Evolutionary conservation across 352 stramenopile species (phyloP), one percentile per base, ranked within the genome.

Genomic region (Thalassiosira ordinaria): DNA sequence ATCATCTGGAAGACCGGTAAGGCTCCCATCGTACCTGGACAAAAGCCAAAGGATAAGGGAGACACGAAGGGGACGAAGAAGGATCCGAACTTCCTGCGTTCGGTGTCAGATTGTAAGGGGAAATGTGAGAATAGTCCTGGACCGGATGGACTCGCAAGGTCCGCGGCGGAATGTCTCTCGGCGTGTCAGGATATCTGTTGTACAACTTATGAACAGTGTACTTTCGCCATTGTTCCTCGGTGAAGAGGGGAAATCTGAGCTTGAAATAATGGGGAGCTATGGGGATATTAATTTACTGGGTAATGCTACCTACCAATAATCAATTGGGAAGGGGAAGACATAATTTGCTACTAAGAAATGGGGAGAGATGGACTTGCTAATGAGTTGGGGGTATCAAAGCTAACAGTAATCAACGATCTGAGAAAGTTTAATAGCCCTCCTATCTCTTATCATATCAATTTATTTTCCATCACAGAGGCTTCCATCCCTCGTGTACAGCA

Each of bases 401-500:
- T 5, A 56, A 56, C n/a, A 14, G 35, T 51, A 26, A 6, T 47
- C 14, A 46, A n/a, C 60, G n/a, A n/a, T n/a, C n/a, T n/a, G n/a
- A n/a, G n/a, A n/a, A n/a, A n/a, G n/a, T n/a, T n/a, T n/a, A n/a
- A n/a, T n/a, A n/a, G n/a, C n/a, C n/a, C n/a, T n/a, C n/a, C n/a
- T n/a, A n/a, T n/a, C n/a, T n/a, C n/a, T n/a, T n/a, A n/a, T n/a
- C 33, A 44, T 64, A 13, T 27, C 13, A 49, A 56, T 35, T 57
- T 26, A 74, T 39, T 59, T 22, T 63, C 20, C 16, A 37, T 62
- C 41, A 74, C 39, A 92, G 41, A 56, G 84, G 77, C 64, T 94
- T 94, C 84, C 84, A 99, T 44, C 97, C 97, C 69, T 96, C 97
- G 90, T 99, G 97, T 29, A 99, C 92, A 22, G 97, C 97, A 27